Percentiles rank a stretch among this genome's conserved stretches.
These are phyloP conservation scores for Lasiosphaeriaceae sp. DNA, from an alignment of 495 filamentous ascomycete species.

Conservation along the genomic window DNA sequence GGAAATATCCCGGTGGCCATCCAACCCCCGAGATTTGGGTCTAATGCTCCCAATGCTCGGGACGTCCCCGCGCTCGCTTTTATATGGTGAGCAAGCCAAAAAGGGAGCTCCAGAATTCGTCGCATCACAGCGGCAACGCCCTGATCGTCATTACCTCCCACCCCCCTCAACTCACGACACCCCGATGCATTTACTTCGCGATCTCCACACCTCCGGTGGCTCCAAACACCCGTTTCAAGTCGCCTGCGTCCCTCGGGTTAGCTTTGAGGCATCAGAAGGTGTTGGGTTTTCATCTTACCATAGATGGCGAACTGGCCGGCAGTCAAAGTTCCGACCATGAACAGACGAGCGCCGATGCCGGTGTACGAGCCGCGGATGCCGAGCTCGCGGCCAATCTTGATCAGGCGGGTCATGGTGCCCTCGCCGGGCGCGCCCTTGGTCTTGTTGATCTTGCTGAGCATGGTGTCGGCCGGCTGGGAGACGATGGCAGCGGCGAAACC, in stretches of 20 bases:
- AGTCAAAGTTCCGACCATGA: conserved; percentile 76
- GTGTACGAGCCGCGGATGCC: conserved; percentile 82
- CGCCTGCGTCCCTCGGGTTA: conserved; percentile 8
- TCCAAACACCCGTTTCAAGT: conserved; percentile 48
- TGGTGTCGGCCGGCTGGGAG: conserved; percentile 97
- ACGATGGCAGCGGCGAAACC: conserved; percentile 96
- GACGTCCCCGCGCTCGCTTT: neutral
- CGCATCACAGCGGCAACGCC: neutral
- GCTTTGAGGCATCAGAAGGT: neutral
- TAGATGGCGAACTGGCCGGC: conserved; percentile 98
- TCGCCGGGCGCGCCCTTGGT: conserved; percentile 93
- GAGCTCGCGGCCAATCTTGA: conserved; percentile 96
- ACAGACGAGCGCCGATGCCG: conserved; percentile 91
- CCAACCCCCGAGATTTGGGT: neutral
- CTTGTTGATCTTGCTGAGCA: conserved; percentile 99
- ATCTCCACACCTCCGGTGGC: conserved; percentile 81
- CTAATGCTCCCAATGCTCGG: neutral
- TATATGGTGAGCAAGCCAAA: neutral
- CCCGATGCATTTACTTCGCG: conserved; percentile 33
- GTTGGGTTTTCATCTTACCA: neutral
- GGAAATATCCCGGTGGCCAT: conserved; percentile 7
- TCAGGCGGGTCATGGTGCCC: conserved; percentile 81
- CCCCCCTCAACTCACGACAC: neutral
- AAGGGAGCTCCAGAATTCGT: neutral
- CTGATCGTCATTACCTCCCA: conserved; percentile 4